Evolutionary conservation across 1,139 yeast genomes (phyloP).

Genomic region (Candida frijolesensis): DNA sequence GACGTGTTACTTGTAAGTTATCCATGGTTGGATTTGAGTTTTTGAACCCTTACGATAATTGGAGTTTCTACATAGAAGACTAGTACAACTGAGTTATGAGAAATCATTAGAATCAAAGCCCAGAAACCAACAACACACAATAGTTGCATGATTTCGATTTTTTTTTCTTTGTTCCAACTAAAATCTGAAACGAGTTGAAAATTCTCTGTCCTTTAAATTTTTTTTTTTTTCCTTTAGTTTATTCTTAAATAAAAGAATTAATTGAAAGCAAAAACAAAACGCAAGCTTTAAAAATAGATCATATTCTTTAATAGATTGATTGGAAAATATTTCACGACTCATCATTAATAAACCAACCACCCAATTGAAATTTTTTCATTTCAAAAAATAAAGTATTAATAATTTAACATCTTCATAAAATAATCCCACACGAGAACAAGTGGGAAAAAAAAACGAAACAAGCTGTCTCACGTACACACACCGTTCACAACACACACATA

Average conservation of each 20-base stretch:
- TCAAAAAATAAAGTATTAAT: neutral
- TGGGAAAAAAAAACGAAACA: neutral
- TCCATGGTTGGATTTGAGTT: too few species aligned
- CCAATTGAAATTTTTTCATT: neutral
- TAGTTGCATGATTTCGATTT: neutral
- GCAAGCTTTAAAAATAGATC: neutral
- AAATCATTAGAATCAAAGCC: neutral
- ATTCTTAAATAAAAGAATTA: neutral
- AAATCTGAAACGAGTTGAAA: neutral
- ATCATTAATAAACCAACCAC: neutral
- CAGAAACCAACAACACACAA: neutral
- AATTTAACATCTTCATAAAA: neutral
- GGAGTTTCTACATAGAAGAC: too few species aligned
- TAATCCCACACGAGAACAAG: too few species aligned
- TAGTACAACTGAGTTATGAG: too few species aligned
- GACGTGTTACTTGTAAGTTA: too few species aligned
- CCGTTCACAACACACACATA: neutral
- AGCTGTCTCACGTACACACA: neutral
- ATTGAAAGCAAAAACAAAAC: neutral
- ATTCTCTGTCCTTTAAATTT: neutral
- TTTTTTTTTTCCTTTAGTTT: neutral
- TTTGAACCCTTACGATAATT: too few species aligned
- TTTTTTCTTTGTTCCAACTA: neutral
- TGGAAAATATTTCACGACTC: neutral
- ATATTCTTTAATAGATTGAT: neutral